Conservation (phyloP, 495 filamentous ascomycete species). For the Cryomyces minteri region DNA sequence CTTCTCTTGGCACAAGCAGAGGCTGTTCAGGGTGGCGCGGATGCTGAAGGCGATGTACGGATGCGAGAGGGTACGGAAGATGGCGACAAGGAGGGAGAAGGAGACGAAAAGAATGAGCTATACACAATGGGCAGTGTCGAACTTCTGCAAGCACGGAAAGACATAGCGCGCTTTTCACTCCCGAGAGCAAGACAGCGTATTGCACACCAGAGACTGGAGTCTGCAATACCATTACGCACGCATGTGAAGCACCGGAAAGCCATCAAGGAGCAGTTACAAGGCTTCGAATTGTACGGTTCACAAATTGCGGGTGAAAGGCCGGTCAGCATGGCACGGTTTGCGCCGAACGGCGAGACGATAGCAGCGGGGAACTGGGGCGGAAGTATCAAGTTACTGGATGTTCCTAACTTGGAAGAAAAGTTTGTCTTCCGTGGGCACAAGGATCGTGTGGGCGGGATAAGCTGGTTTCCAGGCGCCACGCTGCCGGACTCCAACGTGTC, state of each 20-base stretch:
- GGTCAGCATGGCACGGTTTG: slow-evolving; percentile 76
- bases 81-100: slow-evolving; percentile 16
- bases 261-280: slow-evolving; percentile 65
- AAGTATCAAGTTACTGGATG: slow-evolving; percentile 63
- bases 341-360: slow-evolving; percentile 65
- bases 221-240: slow-evolving; percentile 63
- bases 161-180: slow-evolving; percentile 72
- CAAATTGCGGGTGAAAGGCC: slow-evolving; percentile 84
- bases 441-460: slow-evolving; percentile 72
- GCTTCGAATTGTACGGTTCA: slow-evolving; percentile 78
- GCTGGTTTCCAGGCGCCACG: slow-evolving; percentile 80
- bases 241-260: slow-evolving; percentile 82
- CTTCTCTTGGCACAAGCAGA: slow-evolving; percentile 61
- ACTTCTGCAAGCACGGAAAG: slow-evolving; percentile 56
- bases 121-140: slow-evolving; percentile 68
- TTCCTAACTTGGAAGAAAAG: slow-evolving; percentile 66
- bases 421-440: slow-evolving; percentile 60
- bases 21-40: slow-evolving; percentile 24
- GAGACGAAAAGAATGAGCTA: slow-evolving; percentile 59
- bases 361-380: slow-evolving; percentile 88
- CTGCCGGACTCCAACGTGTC: slow-evolving; percentile 50
- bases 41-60: slow-evolving; percentile 41
- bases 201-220: slow-evolving; percentile 56
- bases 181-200: slow-evolving; percentile 64
- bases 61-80: slow-evolving; percentile 30